phyloP scores from a whole-genome alignment of 192 early-diverging fungal species.

The Oehlia diaphana region DNA sequence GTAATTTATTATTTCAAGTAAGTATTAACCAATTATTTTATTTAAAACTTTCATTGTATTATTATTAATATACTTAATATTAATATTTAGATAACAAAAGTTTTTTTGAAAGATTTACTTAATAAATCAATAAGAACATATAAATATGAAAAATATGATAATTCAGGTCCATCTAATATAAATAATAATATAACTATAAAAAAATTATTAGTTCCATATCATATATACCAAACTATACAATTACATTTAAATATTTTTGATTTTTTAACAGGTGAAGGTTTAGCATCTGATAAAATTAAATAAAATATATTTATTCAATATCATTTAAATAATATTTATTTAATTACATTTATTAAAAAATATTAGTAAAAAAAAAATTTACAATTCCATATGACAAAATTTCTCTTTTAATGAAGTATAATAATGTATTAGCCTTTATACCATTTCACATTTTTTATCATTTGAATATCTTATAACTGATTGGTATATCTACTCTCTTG shows the following conservation, averaged over 20 bases:
- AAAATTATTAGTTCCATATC: conserved; percentile 54
- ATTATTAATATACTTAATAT: neutral
- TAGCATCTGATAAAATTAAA: conserved; percentile 8
- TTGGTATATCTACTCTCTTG: too few relatives aligned
- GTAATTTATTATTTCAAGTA: conserved; percentile 45
- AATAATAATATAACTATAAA: neutral
- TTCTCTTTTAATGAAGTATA: too few relatives aligned
- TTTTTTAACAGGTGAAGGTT: conserved; percentile 14
- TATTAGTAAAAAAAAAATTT: too few relatives aligned
- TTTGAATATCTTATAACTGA: too few relatives aligned
- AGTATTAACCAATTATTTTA: neutral
- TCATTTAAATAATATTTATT: too few relatives aligned
- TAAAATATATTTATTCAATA: neutral
- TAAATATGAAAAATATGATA: conserved; percentile 34
- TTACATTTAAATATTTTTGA: conserved; percentile 36
- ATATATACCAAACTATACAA: conserved; percentile 52
- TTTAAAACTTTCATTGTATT: neutral
- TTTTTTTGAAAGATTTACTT: conserved; percentile 48
- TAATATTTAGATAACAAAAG: conserved; percentile 45
- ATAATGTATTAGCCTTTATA: too few relatives aligned
- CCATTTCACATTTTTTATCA: too few relatives aligned
- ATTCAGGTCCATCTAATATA: conserved; percentile 19
- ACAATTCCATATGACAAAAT: too few relatives aligned
- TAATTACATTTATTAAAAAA: too few relatives aligned
- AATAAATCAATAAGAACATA: conserved; percentile 43